Conservation (phyloP, 2,329 filamentous ascomycete genomes). For the Fusarium pseudocircinatum region DNA sequence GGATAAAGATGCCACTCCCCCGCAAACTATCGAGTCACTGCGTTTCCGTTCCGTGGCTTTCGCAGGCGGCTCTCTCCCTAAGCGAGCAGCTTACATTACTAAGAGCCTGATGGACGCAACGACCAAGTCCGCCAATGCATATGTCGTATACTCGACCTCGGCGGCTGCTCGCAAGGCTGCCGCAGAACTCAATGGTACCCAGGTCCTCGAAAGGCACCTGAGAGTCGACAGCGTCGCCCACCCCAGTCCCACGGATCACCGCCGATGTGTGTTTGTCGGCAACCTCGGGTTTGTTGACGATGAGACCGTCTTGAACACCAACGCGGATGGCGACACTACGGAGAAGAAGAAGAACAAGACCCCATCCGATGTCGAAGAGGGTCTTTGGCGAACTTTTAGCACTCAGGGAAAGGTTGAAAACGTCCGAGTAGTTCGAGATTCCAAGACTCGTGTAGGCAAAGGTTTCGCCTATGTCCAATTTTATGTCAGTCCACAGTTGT, state of each 20-base stretch:
- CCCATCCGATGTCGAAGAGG: slow-evolving; percentile 90
- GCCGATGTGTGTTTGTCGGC: slow-evolving; percentile 93
- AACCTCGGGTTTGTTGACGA: slow-evolving; percentile 97
- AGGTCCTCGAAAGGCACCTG: slow-evolving; percentile 86
- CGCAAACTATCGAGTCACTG: slow-evolving; percentile 85
- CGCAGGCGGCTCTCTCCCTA: slow-evolving; percentile 78
- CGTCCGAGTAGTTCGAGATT: slow-evolving; percentile 90
- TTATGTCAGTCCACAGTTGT: slow-evolving; percentile 60
- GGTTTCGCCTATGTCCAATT: slow-evolving; percentile 99
- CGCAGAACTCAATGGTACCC: slow-evolving; percentile 81
- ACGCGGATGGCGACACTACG: slow-evolving; percentile 71
- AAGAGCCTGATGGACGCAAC: slow-evolving; percentile 91
- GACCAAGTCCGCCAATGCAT: slow-evolving; percentile 92
- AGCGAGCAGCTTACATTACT: slow-evolving; percentile 93
- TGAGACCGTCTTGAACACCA: slow-evolving; percentile 75
- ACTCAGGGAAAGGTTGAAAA: slow-evolving; percentile 86
- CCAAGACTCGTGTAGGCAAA: slow-evolving; percentile 92
- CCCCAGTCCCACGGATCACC: slow-evolving; percentile 82
- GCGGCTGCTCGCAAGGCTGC: slow-evolving; percentile 80
- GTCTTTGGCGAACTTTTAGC: slow-evolving; percentile 83
- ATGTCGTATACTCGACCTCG: slow-evolving; percentile 84
- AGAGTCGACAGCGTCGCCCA: slow-evolving; percentile 92
- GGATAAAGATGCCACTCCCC: slow-evolving; percentile 58
- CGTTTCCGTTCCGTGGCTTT: slow-evolving; percentile 96
- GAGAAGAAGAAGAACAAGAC: slow-evolving; percentile 78